A percentile compares a stretch with the other conserved stretches of the same genome.
Evolutionary conservation across 352 stramenopile species (phyloP).

Genomic region (Pythium angustatum): DNA sequence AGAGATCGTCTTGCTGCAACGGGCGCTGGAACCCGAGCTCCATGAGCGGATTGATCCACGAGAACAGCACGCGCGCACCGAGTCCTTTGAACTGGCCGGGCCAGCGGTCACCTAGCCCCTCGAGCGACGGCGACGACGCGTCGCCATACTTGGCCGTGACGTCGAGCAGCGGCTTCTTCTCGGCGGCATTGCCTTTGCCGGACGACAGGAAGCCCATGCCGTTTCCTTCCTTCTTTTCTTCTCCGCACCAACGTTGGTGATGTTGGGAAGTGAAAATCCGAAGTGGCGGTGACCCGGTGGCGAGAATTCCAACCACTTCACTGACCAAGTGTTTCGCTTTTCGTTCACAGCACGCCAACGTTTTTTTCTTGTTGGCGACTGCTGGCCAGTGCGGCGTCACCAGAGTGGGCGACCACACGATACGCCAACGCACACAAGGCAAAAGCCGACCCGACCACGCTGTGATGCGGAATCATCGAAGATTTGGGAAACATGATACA

Average conservation of each 20-base stretch:
- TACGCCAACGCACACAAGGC: conserved; percentile 22
- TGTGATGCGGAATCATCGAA: conserved; percentile 18
- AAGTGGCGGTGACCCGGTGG: conserved; percentile 13
- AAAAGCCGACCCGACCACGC: conserved; percentile 8
- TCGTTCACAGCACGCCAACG: conserved; percentile 10
- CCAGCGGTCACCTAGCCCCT: conserved; percentile 18
- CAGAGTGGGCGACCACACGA: neutral
- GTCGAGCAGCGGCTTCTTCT: conserved; percentile 35
- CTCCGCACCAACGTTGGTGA: neutral
- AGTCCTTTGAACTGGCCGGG: conserved; percentile 55
- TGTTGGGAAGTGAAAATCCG: neutral
- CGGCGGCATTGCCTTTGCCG: conserved; percentile 6
- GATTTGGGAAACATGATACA: neutral
- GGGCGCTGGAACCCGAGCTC: conserved; percentile 75
- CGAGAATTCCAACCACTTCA: conserved; percentile 8
- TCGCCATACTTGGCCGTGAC: conserved; percentile 9
- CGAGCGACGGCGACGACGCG: neutral
- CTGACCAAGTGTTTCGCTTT: conserved; percentile 2
- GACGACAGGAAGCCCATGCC: neutral
- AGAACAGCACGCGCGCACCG: conserved; percentile 60
- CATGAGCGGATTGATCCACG: conserved; percentile 89
- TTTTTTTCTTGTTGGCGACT: conserved; percentile 6
- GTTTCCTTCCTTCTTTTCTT: neutral
- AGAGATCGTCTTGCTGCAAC: conserved; percentile 83
- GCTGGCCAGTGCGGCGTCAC: conserved; percentile 16